A percentile compares a stretch with the other conserved stretches of the same genome.
Evolutionary conservation across 768 basidiomycete genomes (phyloP).

Genomic region (Boletus sensibilis): DNA sequence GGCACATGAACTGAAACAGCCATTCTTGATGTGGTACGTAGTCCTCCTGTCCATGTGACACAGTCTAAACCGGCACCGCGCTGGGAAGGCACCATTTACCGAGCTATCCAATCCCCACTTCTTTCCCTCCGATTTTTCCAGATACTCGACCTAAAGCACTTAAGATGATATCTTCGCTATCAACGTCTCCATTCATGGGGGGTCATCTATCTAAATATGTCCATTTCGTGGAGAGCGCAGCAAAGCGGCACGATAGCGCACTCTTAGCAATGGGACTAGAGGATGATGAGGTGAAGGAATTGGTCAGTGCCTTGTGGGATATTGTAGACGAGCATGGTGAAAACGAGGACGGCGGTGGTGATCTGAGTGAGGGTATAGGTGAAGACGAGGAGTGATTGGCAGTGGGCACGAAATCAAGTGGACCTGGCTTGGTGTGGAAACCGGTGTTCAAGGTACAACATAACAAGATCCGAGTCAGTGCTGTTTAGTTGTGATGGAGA

Average conservation of each 20-base stretch:
- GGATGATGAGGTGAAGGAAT: constrained; percentile 55
- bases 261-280: constrained; percentile 42
- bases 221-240: constrained; percentile 44
- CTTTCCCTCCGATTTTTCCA: constrained; percentile 52
- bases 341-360: constrained; percentile 22
- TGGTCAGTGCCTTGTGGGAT: constrained; percentile 59
- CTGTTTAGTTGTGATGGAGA: neutral
- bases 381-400: constrained; percentile 21
- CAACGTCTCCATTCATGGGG: constrained; percentile 41
- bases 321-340: constrained; percentile 47
- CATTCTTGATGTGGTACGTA: constrained; percentile 40
- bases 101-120: constrained; percentile 59
- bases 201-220: constrained; percentile 53
- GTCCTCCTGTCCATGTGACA: neutral
- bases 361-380: constrained; percentile 17
- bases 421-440: neutral
- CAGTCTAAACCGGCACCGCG: constrained; percentile 3
- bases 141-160: constrained; percentile 16
- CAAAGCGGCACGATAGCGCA: constrained; percentile 38
- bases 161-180: constrained; percentile 44
- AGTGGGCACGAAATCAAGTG: neutral
- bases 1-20: constrained; percentile 28
- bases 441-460: neutral
- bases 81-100: constrained; percentile 44
- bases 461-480: neutral